These are phyloP conservation scores for Penicillium sumatraense DNA, from an alignment of 2,329 filamentous ascomycete genomes.

Conservation along the genomic window DNA sequence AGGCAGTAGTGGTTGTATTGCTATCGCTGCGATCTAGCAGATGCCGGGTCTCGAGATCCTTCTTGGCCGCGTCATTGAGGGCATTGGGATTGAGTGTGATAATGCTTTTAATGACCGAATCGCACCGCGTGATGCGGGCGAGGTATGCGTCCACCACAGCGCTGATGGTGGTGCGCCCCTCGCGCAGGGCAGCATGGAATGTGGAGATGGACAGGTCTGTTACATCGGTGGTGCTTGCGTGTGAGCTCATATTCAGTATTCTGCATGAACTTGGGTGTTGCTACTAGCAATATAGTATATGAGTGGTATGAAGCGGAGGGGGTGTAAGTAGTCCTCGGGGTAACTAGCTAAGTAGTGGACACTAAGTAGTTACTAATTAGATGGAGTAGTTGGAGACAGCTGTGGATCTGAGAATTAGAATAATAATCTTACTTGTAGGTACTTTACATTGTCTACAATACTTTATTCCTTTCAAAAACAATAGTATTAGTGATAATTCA, in stretches of 20 bases:
- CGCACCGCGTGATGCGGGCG: constrained; percentile 60
- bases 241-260: background rate
- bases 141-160: constrained; percentile 61
- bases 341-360: too few relatives aligned
- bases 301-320: background rate
- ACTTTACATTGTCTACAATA: too few relatives aligned
- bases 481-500: too few relatives aligned
- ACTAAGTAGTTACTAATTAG: too few relatives aligned
- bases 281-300: background rate
- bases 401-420: too few relatives aligned
- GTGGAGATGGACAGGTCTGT: constrained; percentile 62
- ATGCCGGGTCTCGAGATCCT: constrained; percentile 45
- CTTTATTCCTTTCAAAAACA: too few relatives aligned
- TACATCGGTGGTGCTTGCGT: constrained; percentile 5
- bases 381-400: too few relatives aligned
- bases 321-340: background rate
- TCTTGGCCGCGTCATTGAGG: constrained; percentile 52
- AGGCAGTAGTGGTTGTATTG: background rate
- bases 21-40: constrained; percentile 1
- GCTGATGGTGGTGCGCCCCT: constrained; percentile 58
- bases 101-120: constrained; percentile 63
- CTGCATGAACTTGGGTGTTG: background rate
- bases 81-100: constrained; percentile 58
- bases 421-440: too few relatives aligned
- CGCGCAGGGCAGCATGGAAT: constrained; percentile 61